Conservation (phyloP, 805 yeast species). For the Spathaspora arborariae region DNA sequence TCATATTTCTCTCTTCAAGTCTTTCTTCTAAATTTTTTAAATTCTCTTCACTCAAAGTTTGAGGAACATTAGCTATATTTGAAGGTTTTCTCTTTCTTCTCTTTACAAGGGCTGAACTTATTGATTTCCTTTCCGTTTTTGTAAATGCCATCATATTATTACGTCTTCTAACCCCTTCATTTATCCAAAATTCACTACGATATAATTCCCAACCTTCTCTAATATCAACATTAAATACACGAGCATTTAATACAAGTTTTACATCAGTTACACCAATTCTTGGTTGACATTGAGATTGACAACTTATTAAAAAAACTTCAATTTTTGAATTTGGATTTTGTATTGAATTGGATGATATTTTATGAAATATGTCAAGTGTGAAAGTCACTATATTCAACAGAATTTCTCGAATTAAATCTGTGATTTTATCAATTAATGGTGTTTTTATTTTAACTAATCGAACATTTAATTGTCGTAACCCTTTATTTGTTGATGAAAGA, state of each 20-base stretch:
- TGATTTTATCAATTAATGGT: conserved; percentile 27
- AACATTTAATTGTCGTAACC: conserved; percentile 77
- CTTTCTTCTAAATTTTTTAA: conserved; percentile 11
- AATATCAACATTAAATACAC: conserved; percentile 76
- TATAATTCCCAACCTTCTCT: conserved; percentile 95
- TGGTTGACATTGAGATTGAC: conserved; percentile 49
- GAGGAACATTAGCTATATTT: background rate
- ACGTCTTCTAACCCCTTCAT: conserved; percentile 67
- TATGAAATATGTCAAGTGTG: conserved; percentile 29
- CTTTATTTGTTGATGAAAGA: conserved; percentile 80
- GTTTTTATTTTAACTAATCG: conserved; percentile 62
- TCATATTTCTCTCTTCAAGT: background rate
- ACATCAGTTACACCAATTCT: conserved; percentile 71
- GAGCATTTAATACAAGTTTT: conserved; percentile 73
- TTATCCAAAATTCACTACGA: conserved; percentile 88
- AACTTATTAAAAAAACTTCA: conserved; percentile 37
- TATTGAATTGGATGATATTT: conserved; percentile 28
- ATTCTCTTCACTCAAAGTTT: conserved; percentile 17
- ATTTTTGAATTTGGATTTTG: conserved; percentile 29
- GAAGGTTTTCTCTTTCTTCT: conserved; percentile 15
- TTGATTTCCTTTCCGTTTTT: conserved; percentile 7
- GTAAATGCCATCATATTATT: conserved; percentile 30
- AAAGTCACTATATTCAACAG: conserved; percentile 26
- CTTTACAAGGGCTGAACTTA: conserved; percentile 3
- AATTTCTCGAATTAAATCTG: conserved; percentile 36